phyloP scores from a whole-genome alignment of 129 eudicot species.

The Escallonia rubra region DNA sequence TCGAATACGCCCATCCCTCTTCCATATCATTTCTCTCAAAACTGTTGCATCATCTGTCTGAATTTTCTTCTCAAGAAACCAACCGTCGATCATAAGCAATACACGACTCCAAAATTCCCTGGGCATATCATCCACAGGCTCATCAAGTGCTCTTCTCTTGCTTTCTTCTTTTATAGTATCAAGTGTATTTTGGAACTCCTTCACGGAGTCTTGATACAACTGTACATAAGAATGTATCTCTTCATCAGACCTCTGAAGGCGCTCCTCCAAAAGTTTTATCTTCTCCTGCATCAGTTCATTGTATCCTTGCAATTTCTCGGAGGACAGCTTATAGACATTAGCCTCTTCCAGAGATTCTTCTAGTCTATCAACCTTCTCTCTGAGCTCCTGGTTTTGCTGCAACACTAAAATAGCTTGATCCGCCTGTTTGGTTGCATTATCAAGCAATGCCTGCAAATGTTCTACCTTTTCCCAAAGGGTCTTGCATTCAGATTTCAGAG shows the following conservation, averaged over 20 bases:
- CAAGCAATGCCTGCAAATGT: slow-evolving; percentile 62
- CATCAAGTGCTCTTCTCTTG: slow-evolving; percentile 46
- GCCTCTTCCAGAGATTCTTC: slow-evolving; percentile 84
- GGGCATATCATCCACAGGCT: slow-evolving; percentile 76
- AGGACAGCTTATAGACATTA: slow-evolving; percentile 58
- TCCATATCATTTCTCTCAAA: slow-evolving; percentile 81
- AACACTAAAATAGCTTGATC: slow-evolving; percentile 76
- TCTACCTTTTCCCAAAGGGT: slow-evolving; percentile 78
- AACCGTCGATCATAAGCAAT: slow-evolving; percentile 83
- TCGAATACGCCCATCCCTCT: slow-evolving; percentile 58
- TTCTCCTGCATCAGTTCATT: slow-evolving; percentile 85
- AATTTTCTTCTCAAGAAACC: slow-evolving; percentile 88
- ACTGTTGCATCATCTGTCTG: slow-evolving; percentile 54
- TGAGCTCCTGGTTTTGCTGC: slow-evolving; percentile 85
- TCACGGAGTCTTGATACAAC: slow-evolving; percentile 77
- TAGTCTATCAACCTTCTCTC: slow-evolving; percentile 75
- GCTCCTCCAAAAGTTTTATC: slow-evolving; percentile 74
- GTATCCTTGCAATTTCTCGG: slow-evolving; percentile 67
- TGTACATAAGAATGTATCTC: slow-evolving; percentile 80
- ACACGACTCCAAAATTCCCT: slow-evolving; percentile 81
- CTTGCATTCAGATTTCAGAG: slow-evolving; percentile 65
- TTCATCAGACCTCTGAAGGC: slow-evolving; percentile 79
- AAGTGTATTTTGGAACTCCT: slow-evolving; percentile 85
- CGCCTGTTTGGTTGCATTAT: slow-evolving; percentile 81
- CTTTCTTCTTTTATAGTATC: slow-evolving; percentile 70